Conservation (phyloP, 768 basidiomycete genomes). For the Amanita pseudoporphyria region DNA sequence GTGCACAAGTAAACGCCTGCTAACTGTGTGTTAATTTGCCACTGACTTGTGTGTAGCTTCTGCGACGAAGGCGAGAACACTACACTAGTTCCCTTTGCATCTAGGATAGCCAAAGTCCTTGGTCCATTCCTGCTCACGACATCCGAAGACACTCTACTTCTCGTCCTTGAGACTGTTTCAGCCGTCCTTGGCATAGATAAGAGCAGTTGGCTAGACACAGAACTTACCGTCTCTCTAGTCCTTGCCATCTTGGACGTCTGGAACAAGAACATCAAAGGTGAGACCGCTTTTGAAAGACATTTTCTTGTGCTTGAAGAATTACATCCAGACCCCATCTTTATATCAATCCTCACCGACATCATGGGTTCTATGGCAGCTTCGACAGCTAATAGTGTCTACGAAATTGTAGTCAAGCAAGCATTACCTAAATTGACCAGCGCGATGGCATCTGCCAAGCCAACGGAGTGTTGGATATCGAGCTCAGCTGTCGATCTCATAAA, state of each 20-base stretch:
- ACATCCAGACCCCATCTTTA: conserved; percentile 69
- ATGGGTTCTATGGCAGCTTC: conserved; percentile 61
- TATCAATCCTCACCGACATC: conserved; percentile 79
- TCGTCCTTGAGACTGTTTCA: conserved; percentile 80
- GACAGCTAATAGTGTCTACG: conserved; percentile 49
- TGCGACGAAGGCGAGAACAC: conserved; percentile 55
- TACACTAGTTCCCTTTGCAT: conserved; percentile 52
- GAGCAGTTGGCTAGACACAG: conserved; percentile 60
- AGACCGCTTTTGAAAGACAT: not conserved
- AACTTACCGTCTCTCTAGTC: conserved; percentile 58
- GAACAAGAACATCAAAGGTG: conserved; percentile 82
- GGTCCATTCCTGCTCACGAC: conserved; percentile 75
- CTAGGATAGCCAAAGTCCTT: conserved; percentile 70
- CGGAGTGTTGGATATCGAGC: conserved; percentile 67
- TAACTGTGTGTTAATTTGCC: not conserved
- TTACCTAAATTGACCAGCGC: conserved; percentile 64
- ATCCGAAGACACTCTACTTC: conserved; percentile 80
- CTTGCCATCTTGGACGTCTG: conserved; percentile 69
- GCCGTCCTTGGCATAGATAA: conserved; percentile 69
- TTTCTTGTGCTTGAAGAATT: conserved; percentile 1
- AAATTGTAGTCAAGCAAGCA: conserved; percentile 61
- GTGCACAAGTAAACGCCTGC: conserved; percentile 69
- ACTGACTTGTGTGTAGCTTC: conserved; percentile 37
- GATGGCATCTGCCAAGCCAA: conserved; percentile 44
- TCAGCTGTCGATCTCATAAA: conserved; percentile 79